Evolutionary conservation across 1,139 yeast species (phyloP), one percentile per base, ranked within the genome.

Genomic region (Trichomonascaceae sp.): DNA sequence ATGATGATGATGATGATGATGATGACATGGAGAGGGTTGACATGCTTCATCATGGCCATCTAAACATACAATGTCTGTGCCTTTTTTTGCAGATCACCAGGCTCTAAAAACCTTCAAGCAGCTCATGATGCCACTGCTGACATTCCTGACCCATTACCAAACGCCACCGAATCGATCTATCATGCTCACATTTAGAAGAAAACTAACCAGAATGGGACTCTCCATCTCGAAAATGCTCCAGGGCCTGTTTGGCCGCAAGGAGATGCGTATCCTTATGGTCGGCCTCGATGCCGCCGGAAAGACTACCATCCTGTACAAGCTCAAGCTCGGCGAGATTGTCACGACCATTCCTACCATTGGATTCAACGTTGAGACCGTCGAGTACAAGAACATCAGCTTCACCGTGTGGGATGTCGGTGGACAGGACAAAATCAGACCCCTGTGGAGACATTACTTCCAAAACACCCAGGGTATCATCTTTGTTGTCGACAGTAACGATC

Each of bases 401-500:
- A 82, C 93, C 45, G 93, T 82, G 47, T 82, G 94, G 94, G 93
- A 82, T 73, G 93, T 82, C 55, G 93, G 93, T 77, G 93, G 93
- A 74, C 93, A 82, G 69, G 93, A 80, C 64, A 82, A 82, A 69
- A 81, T 82, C 59, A 79, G 93, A 69, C 93, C 93, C 40, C 69
- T 82, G 63, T 82, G 94, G 94, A 78, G 93, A 75, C 89, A 82
- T 65, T 82, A 81, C 66, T 80, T 74, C 78, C 92, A 81, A 65
- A 81, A 81, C 73, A 80, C 93, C 42, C 93, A 82, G 64, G 93
- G 93, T 67, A 80, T 82, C 57, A 82, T 82, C 59, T 82, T 81
- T 60, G 93, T 82, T 45, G 93, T 82, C 50, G 94, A 82, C 65
- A 77, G 92, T 46, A 82, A 81, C 67, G 94, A 82, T 63, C 76